Base-by-base conservation (phyloP, 2,329 filamentous ascomycete genomes). In the Cadophora luteo-olivacea region DNA sequence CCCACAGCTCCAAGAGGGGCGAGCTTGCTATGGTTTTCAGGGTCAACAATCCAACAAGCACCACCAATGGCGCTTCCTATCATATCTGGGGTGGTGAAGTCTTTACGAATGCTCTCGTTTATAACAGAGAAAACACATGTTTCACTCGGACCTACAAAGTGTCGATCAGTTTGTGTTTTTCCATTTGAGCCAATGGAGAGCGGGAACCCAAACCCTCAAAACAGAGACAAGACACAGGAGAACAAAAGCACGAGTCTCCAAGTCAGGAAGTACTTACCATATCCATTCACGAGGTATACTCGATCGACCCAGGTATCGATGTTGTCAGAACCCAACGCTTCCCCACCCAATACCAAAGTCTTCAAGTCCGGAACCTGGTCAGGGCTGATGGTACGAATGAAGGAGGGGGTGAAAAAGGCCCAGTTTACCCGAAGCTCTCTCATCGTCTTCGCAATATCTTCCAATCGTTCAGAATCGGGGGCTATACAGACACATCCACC, bases 401-500 rank as follows among this genome's bases (percentile, higher is more conserved):
- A 66, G 24, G 75, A 73, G 22, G 76, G 75, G 11, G 75, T 77
- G 49, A 77, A 64, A 12, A 69, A 61, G 4, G 69, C 70, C 58
- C 67, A 70, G 52, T 72, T 76, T n/a, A 72, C 72, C 38, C 71
- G 64, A 64, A 71, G 67, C 11, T 54, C 61, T 33, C 65, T 58
- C 51, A 73, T 73, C 5, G 75, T 77, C 24, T 74, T 76, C 8
- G 75, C 72, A 14, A 82, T 71, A 66, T 80, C 75, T 52, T 80
- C 80, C 65, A 80, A 71, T 16, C 79, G 73, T 25, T 80, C 75
- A 9, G 77, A 73, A 36, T 81, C 79, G 0, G 79, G 80, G 1
- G 80, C 79, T n/a, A 81, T 75, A 57, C 80, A 81, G 5, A 82
- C 75, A 61, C 78, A 79, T 9, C 78, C 80, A 48, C 80, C 80